Evolutionary conservation across 345 rosid species (phyloP).

Genomic region (Triadica sebifera): DNA sequence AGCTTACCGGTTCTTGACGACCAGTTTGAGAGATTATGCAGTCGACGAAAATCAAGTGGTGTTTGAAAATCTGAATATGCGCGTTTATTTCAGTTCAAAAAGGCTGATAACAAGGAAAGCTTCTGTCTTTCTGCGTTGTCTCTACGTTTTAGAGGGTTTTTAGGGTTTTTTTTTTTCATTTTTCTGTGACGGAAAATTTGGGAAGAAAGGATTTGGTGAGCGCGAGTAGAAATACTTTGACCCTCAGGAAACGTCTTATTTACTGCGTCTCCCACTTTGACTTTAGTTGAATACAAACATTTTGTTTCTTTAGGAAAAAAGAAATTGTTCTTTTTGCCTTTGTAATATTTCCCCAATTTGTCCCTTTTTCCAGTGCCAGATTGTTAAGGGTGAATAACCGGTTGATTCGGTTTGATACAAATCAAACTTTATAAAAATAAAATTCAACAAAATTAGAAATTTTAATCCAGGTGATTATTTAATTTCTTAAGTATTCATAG

Average conservation of each 20-base stretch:
- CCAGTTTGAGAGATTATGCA: background rate
- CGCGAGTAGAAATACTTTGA: constrained; percentile 16
- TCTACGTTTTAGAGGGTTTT: constrained; percentile 1
- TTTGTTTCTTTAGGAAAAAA: background rate
- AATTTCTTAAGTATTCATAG: no score
- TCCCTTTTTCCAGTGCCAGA: background rate
- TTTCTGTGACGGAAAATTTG: background rate
- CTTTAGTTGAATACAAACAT: no score
- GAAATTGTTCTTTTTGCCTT: no score
- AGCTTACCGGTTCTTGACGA: background rate
- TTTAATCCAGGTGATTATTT: no score
- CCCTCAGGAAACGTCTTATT: constrained; percentile 14
- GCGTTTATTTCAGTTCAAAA: background rate
- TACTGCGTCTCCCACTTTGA: constrained; percentile 19
- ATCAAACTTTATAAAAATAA: no score
- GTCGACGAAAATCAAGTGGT: background rate
- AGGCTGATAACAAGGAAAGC: background rate
- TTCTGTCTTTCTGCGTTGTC: background rate
- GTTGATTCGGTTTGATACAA: no score
- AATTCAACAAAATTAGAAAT: no score
- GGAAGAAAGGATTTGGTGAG: constrained; percentile 13
- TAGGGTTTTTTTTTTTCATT: constrained; percentile 26
- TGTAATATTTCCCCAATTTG: background rate
- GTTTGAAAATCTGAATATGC: background rate
- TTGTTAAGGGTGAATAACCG: background rate